Base-by-base conservation (phyloP, 1,284 basidiomycete species). In the Pisolithus thermaeus region DNA sequence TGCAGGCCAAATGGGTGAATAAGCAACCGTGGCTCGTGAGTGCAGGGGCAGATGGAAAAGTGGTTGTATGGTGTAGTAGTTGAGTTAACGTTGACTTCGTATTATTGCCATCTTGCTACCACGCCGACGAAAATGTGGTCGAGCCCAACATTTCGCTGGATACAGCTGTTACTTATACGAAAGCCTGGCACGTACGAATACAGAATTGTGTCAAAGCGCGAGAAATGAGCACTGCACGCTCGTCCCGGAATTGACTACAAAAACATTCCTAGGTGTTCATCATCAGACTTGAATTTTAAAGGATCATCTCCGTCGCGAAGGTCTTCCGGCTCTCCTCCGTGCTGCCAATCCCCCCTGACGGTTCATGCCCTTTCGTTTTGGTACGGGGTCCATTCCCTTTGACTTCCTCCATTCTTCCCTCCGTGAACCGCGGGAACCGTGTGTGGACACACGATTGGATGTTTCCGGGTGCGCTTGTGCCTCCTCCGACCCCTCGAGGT, bases 11-110 rank as follows among this genome's bases (percentile, higher is more conserved):
- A 64, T 99, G 97, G 96, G 88, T 89, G 57, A 84, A 79, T 51
- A 83, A 82, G 58, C 87, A 95, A 61, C 94, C 97, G 48, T 99
- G 96, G 96, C 78, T 97, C 49, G 79, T 95, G 53, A 93, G 88
- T 64, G 87, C 88, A 22, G 97, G 93, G 30, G 93, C 97, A 30
- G 97, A 99, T 71, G 95, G 97, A 39, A 81, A 82, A 59, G 87
- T 90, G 47, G 74, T 84, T 53, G 78, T 98, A 43, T 99, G 96
- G 96, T 88, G 81, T 74, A 86, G 81, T 70, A 58, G 47, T 52
- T 52, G 58, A 61, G 56, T 53, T 35, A 55, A 61, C 12, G 32
- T 35, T 35, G 32, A 5, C 12, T 35, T 35, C 32, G 12, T 35
- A 35, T 12, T 16, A 11, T 14, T 14, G 32, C 14, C 32, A 35